Evolutionary conservation across 768 basidiomycete species (phyloP).

Genomic region (Tricholoma terreum): DNA sequence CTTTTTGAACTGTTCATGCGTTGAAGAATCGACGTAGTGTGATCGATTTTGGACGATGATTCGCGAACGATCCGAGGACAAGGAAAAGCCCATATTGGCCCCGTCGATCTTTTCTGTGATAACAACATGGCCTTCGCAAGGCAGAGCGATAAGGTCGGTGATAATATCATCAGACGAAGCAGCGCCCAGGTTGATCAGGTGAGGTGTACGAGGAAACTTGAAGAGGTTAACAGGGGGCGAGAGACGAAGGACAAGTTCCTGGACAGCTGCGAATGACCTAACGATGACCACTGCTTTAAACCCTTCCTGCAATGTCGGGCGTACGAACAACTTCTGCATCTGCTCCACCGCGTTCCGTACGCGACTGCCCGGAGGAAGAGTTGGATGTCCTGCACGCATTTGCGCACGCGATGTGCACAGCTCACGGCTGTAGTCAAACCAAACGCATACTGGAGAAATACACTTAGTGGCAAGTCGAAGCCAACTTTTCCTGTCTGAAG

Average conservation of each 20-base stretch:
- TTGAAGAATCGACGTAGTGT: slow-evolving; percentile 51
- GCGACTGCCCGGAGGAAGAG: slow-evolving; percentile 50
- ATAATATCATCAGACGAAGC: slow-evolving; percentile 54
- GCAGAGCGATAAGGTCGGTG: slow-evolving; percentile 19
- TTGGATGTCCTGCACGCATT: slow-evolving; percentile 54
- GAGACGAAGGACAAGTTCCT: slow-evolving; percentile 43
- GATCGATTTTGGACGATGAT: slow-evolving; percentile 61
- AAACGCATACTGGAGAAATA: slow-evolving; percentile 43
- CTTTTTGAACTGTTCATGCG: slow-evolving; percentile 62
- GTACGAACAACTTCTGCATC: slow-evolving; percentile 45
- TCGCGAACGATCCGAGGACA: slow-evolving; percentile 42
- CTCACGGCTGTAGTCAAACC: slow-evolving; percentile 50
- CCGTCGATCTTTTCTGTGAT: slow-evolving; percentile 68
- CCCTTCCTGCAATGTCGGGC: slow-evolving; percentile 48
- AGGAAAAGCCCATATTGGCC: slow-evolving; percentile 64
- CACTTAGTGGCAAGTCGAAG: slow-evolving; percentile 44
- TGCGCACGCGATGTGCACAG: slow-evolving; percentile 56
- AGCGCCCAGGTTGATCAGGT: slow-evolving; percentile 56
- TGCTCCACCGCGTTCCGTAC: slow-evolving; percentile 55
- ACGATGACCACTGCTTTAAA: slow-evolving; percentile 49
- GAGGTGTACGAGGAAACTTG: slow-evolving; percentile 63
- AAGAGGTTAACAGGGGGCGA: slow-evolving; percentile 41
- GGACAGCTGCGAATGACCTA: slow-evolving; percentile 48
- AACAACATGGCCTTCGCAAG: slow-evolving; percentile 32
- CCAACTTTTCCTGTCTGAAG: slow-evolving; percentile 47